Base-by-base conservation (phyloP, 345 rosid species). In the Angophora floribunda region DNA sequence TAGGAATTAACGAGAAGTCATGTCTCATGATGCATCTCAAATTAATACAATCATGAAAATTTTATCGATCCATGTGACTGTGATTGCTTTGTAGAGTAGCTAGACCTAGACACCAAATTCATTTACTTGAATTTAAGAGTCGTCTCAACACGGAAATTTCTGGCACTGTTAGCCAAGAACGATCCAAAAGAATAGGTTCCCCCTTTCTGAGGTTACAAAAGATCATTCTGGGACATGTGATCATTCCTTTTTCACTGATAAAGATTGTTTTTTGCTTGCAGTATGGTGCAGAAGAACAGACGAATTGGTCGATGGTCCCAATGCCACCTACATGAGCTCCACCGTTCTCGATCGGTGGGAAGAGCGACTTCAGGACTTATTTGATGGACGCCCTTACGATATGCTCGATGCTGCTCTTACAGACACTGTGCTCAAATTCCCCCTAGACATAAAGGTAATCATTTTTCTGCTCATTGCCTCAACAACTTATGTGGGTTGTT, bases 201-300 rank as follows among this genome's bases (percentile, higher is more conserved):
- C 21, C 4, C 22, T 84, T 85, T 49, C 55, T 32, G 32, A 49
- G 86, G 44, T n/a, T 49, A 85, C 57, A 28, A 85, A 28, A 52
- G 55, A 50, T 8, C 57, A 51, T 50, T 50, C 55, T 49, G 57
- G 57, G 44, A 28, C 86, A 51, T 26, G 44, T 47, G 57, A 85
- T 85, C 87, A 85, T 55, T 30, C 61, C 61, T 85, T 51, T 52
- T 63, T 85, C 7, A 85, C 87, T 30, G 87, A 87, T 6, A 53
- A 80, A 22, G 70, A 41, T 79, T 36, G 53, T 21, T 75, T 36
- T 51, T 45, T 63, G 50, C 13, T 67, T 75, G 86, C 91, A 94
- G 96, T 95, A 19, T 94, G 97, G 95, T 93, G 96, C 90, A 93
- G 93, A 87, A 94, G 96, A 86, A 94, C 95, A 2, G 96, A 94